Evolutionary conservation across 306 rosid species (phyloP).

Genomic region (Psophocarpus tetragonolobus): DNA sequence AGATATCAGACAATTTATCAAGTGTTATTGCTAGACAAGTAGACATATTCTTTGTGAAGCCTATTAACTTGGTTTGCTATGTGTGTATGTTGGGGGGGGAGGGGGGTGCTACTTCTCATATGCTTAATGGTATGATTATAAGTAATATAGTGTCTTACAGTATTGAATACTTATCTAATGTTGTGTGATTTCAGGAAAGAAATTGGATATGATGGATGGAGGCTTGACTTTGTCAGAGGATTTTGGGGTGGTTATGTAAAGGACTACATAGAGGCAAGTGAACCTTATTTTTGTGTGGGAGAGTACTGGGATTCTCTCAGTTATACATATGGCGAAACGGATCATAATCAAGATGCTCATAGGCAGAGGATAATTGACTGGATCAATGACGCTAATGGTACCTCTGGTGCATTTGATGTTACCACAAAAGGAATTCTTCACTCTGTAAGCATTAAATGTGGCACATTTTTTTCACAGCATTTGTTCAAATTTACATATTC

Average conservation of each 20-base stretch:
- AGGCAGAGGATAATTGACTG: constrained; percentile 91
- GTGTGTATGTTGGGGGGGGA: no score
- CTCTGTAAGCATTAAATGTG: constrained; percentile 54
- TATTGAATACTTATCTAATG: constrained; percentile 8
- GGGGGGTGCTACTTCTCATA: neutral
- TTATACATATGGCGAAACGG: constrained; percentile 68
- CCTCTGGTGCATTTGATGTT: constrained; percentile 87
- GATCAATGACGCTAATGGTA: constrained; percentile 77
- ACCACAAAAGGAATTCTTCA: constrained; percentile 94
- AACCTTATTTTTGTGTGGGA: constrained; percentile 81
- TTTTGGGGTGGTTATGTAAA: constrained; percentile 97
- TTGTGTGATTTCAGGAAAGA: constrained; percentile 61
- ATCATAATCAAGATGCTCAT: constrained; percentile 89
- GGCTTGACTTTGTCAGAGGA: constrained; percentile 94
- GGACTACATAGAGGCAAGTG: constrained; percentile 75
- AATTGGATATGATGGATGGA: constrained; percentile 94
- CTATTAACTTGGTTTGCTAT: neutral
- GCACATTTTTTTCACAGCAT: neutral
- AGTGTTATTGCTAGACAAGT: neutral
- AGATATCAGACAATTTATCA: neutral
- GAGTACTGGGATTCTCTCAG: constrained; percentile 94
- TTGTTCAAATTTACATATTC: constrained; percentile 2
- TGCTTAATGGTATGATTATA: neutral
- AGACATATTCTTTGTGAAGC: neutral
- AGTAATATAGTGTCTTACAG: neutral